Conservation (phyloP, 1,284 basidiomycete genomes). For the Austroboletus olivaceoglutinosus region DNA sequence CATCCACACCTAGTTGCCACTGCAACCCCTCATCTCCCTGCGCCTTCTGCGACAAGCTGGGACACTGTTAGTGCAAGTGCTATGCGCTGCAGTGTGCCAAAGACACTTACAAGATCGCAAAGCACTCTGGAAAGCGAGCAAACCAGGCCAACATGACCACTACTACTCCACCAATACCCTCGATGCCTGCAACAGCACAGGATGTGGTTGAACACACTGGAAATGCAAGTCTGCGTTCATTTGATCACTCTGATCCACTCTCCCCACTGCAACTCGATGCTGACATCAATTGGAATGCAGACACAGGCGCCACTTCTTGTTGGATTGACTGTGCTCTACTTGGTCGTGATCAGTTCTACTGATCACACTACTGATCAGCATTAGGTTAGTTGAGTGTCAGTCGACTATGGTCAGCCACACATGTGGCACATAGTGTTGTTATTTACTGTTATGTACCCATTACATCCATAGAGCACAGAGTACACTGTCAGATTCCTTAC, state of each 20-base stretch:
- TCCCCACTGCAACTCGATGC: constrained; percentile 2
- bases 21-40: neutral
- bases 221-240: constrained; percentile 3
- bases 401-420: too few relatives aligned
- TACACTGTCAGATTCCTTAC: too few relatives aligned
- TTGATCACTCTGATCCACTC: neutral
- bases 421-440: too few relatives aligned
- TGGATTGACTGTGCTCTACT: too few relatives aligned
- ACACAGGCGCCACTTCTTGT: constrained; percentile 37
- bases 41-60: neutral
- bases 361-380: too few relatives aligned
- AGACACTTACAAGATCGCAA: neutral
- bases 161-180: too few relatives aligned
- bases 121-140: too few relatives aligned
- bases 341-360: too few relatives aligned
- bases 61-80: neutral
- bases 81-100: neutral
- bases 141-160: too few relatives aligned
- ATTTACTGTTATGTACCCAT: too few relatives aligned
- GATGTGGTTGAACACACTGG: neutral
- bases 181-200: neutral
- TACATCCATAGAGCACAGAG: too few relatives aligned
- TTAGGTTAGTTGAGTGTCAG: too few relatives aligned
- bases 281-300: constrained; percentile 25
- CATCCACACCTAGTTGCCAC: neutral